Percentiles rank a stretch among this genome's conserved stretches.
Conservation (phyloP, 1,284 basidiomycete genomes). For the Puccinia novopanici region DNA sequence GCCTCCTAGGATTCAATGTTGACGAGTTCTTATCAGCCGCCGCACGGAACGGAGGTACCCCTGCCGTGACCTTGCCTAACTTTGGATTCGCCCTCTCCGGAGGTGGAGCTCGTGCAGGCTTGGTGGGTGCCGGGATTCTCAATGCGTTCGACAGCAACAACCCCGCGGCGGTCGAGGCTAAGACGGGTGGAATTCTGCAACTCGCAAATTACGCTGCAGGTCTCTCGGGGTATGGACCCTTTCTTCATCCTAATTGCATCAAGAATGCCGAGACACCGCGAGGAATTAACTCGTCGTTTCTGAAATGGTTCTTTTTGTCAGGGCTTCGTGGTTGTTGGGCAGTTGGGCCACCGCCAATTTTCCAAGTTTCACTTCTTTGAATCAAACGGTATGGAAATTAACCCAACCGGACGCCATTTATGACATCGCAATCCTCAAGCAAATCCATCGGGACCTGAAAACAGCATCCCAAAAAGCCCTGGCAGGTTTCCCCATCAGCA, state of each 20-base stretch:
- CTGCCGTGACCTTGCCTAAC: conserved; percentile 40
- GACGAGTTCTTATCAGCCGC: conserved; percentile 43
- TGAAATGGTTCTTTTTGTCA: conserved; percentile 11
- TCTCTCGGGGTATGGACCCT: conserved; percentile 37
- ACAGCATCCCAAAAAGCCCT: conserved; percentile 43
- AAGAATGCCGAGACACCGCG: not conserved
- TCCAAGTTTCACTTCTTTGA: conserved; percentile 44
- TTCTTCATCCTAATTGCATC: not conserved
- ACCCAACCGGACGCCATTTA: conserved; percentile 49
- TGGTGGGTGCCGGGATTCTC: conserved; percentile 44
- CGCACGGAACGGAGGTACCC: not conserved
- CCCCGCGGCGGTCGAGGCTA: conserved; percentile 30
- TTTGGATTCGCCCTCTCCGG: conserved; percentile 49
- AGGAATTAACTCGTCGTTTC: not conserved
- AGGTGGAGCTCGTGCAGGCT: conserved; percentile 48
- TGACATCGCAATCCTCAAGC: conserved; percentile 41
- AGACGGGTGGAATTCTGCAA: conserved; percentile 48
- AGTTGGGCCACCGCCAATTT: conserved; percentile 51
- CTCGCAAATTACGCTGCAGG: conserved; percentile 48
- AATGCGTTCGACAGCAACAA: conserved; percentile 49
- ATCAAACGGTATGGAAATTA: conserved; percentile 49
- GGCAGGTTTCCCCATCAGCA: conserved; percentile 48
- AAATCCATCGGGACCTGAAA: conserved; percentile 45
- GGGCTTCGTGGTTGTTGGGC: conserved; percentile 47
- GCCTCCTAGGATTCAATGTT: conserved; percentile 36